Evolutionary conservation across 331 rosid genomes (phyloP).

Genomic region (Quercus tomentella): DNA sequence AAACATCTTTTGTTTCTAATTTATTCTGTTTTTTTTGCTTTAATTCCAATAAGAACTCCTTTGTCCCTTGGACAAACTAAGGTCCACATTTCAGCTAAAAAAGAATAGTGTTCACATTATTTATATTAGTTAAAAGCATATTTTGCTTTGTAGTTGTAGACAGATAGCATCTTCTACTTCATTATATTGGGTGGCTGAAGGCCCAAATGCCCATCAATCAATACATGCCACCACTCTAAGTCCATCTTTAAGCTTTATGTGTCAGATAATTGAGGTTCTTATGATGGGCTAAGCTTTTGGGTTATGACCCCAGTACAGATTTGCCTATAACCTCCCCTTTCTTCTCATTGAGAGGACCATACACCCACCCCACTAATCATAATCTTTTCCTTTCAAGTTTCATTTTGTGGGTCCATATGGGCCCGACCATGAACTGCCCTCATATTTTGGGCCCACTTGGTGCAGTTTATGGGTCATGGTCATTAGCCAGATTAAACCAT

Average conservation of each 20-base stretch:
- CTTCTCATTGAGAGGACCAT: constrained; percentile 9
- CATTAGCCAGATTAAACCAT: too few relatives aligned
- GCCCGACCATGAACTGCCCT: background rate
- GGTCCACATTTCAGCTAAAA: constrained; percentile 17
- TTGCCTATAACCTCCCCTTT: background rate
- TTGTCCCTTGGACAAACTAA: background rate
- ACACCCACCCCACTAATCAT: constrained; percentile 27
- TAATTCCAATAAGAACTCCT: background rate
- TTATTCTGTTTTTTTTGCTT: background rate
- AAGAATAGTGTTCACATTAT: background rate
- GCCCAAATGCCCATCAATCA: constrained; percentile 20
- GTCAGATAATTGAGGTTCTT: background rate
- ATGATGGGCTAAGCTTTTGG: constrained; percentile 2
- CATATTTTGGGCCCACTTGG: background rate
- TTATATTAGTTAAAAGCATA: background rate
- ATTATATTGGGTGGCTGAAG: constrained; percentile 8
- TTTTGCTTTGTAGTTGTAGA: background rate
- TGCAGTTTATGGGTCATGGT: too few relatives aligned
- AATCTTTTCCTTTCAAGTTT: background rate
- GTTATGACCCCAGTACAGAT: background rate
- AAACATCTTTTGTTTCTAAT: background rate
- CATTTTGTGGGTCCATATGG: background rate
- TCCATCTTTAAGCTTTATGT: background rate
- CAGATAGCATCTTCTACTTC: constrained; percentile 9
- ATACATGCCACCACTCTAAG: constrained; percentile 5